Evolutionary conservation across 1,284 basidiomycete species (phyloP), one percentile per base, ranked within the genome.

Genomic region (Leccinum griseonigrum): DNA sequence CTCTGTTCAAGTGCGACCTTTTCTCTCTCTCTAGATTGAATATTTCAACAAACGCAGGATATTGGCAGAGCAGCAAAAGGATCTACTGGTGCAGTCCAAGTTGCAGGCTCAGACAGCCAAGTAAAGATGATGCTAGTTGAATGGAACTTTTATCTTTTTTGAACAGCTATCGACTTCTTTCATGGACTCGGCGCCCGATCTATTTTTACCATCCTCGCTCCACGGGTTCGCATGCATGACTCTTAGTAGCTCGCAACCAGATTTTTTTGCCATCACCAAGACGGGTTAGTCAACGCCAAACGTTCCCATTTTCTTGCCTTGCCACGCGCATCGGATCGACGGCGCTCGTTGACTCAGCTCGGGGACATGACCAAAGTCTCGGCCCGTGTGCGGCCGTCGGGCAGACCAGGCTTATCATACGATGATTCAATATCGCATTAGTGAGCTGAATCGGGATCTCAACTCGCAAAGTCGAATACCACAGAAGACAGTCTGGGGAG

Each of bases 11-110:
- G 57, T 48, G 46, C 36, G 18, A 8, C 46, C 10, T 3, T 26
- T 31, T 58, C 3, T 28, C 48, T 32, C 40, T 57, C 53, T 64
- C n/a, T n/a, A 94, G 92, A 86, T 94, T 68, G 88, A 88, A 36
- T 93, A 94, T 71, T 94, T 94, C 69, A 92, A 94, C 77, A 88
- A 90, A 70, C 83, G 91, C 40, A 80, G 91, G 57, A 82, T 91
- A 31, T 83, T 92, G 60, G 87, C 83, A 16, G 89, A 89, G 63
- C 84, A 85, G 60, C 90, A 91, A 74, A 87, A 87, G 67, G 83
- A 85, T 55, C 78, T 86, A 59, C 78, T 90, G 29, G 82, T 82
- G 11, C 84, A 85, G 68, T 81, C 81, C 14, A 79, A 78, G 60
- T 77, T 74, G 26, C 86, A 88, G 68, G 77, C 80, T 14, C 76